Base-by-base conservation (phyloP, 371 early-diverging fungal species). In the Lichtheimia ramosa region DNA sequence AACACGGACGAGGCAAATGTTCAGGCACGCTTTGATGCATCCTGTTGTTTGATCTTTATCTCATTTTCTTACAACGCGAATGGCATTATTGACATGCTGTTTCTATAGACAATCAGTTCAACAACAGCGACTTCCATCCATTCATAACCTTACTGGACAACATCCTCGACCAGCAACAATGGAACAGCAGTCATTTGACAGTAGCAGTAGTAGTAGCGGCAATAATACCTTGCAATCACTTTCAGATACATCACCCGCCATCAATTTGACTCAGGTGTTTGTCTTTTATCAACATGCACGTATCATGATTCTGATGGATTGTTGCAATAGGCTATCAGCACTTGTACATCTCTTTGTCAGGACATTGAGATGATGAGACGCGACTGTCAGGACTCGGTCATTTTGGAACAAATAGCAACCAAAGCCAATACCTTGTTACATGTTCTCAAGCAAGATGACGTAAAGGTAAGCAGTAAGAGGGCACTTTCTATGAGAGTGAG, bases 311-410 rank as follows among this genome's bases (percentile, higher is more conserved):
- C 46, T 46, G 0, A n/a, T 46, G 18, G 20, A n/a, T 54, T 8
- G 14, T 16, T 14, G 48, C 7, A 10, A 3, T 59, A 65, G 65
- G 50, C 51, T 12, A 56, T 65, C 34, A 54, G 52, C 28, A 60
- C 56, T 21, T 66, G 67, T 56, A 43, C 56, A 13, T n/a, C 25
- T n/a, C 39, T 65, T 18, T 65, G 61, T 34, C 51, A 65, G 39
- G 61, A 59, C 24, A 46, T 65, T 41, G 51, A 48, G 43, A 48
- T 56, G 39, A 27, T 56, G 6, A 40, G 58, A 41, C 49, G 13
- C 27, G 50, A 59, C 5, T 49, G 59, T 28, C 18, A 39, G 18
- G 25, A 49, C 13, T 51, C 23, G n/a, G 25, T 20, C 23, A 13
- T 55, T 10, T 43, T 54, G 23, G 56, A 64, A 27, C 39, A 49